phyloP scores from a whole-genome alignment of 306 rosid species.

The Castanea sativa region DNA sequence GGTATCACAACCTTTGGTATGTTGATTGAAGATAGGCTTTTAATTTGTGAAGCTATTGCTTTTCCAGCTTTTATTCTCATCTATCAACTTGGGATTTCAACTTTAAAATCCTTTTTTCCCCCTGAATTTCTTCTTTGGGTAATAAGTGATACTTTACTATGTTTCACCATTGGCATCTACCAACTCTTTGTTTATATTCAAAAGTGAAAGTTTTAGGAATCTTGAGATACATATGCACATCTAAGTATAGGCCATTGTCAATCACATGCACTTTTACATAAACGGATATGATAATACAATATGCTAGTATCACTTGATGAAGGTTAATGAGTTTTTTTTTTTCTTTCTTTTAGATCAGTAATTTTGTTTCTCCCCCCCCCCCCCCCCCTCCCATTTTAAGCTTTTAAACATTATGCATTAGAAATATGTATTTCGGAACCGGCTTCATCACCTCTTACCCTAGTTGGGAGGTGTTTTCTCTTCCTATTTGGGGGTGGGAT shows the following conservation, averaged over 20 bases:
- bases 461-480: neutral
- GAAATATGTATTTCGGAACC: neutral
- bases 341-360: neutral
- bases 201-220: neutral
- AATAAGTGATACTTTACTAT: neutral
- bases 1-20: constrained; percentile 63
- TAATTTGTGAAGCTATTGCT: neutral
- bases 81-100: neutral
- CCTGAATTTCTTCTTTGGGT: neutral
- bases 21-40: constrained; percentile 15
- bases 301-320: neutral
- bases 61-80: neutral
- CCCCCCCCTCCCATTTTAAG: too few species aligned
- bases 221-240: neutral
- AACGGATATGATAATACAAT: neutral
- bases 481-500: neutral
- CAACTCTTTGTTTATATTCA: neutral
- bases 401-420: neutral
- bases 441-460: neutral
- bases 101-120: neutral
- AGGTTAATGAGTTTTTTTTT: neutral
- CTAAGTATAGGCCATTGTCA: neutral
- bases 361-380: too few species aligned
- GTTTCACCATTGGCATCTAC: neutral
- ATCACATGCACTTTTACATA: neutral